phyloP scores from a whole-genome alignment of 2,329 filamentous ascomycete genomes.

The Rhynchosporium graminicola region DNA sequence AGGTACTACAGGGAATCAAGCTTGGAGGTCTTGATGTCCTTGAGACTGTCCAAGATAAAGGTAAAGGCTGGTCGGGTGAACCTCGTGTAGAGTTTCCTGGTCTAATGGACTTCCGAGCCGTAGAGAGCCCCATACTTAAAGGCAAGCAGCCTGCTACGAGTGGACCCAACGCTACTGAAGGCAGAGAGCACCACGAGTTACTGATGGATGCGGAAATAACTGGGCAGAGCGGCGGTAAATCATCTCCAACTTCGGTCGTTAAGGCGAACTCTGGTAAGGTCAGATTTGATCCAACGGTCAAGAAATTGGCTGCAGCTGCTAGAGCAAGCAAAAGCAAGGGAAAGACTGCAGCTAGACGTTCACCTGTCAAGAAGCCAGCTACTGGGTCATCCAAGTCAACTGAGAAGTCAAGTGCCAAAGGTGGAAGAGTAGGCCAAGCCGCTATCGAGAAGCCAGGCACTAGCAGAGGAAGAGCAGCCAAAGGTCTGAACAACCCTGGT shows the following conservation, averaged over 20 bases:
- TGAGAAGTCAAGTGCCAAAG: neutral
- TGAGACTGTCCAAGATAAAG: neutral
- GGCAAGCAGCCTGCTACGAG: conserved; percentile 1
- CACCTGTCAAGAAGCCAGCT: neutral
- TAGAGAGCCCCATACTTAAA: neutral
- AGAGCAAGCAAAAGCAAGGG: neutral
- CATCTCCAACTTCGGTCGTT: neutral
- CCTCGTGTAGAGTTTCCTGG: too few species aligned
- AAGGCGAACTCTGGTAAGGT: neutral
- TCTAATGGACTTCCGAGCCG: neutral
- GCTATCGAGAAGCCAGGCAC: neutral
- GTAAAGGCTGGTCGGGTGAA: neutral
- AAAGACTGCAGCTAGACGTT: neutral
- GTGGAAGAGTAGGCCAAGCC: neutral
- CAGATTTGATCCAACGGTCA: neutral
- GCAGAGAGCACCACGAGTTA: neutral
- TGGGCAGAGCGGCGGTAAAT: neutral
- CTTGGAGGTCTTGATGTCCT: conserved; percentile 15
- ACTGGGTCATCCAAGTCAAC: too few species aligned
- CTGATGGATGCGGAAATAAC: neutral
- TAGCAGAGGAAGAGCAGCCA: neutral
- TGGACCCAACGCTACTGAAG: neutral
- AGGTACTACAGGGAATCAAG: conserved; percentile 26
- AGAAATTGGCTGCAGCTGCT: neutral
- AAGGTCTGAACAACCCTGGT: too few species aligned